Evolutionary conservation across 768 basidiomycete species (phyloP).

Genomic region (Rhizopogon salebrosus): DNA sequence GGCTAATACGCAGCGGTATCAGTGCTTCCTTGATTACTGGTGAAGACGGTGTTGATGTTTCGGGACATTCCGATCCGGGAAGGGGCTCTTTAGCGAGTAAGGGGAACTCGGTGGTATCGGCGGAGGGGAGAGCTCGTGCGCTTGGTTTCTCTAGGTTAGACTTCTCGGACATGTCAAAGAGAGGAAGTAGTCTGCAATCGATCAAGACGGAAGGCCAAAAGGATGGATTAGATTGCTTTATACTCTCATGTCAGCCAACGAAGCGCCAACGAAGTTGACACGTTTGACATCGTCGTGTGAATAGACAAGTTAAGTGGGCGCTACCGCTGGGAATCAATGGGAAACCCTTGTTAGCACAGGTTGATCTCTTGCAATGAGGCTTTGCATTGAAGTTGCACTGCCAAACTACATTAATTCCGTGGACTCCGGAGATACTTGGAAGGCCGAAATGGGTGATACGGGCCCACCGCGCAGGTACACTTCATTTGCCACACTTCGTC

Average conservation of each 20-base stretch:
- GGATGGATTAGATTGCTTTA: background rate
- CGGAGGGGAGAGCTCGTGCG: no score
- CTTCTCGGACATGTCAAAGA: background rate
- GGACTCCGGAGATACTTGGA: background rate
- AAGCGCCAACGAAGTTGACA: background rate
- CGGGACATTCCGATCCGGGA: background rate
- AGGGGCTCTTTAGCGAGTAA: background rate
- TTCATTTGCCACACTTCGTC: background rate
- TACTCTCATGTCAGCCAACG: background rate
- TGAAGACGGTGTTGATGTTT: background rate
- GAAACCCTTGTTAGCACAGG: background rate
- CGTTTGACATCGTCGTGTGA: background rate
- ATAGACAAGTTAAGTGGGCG: background rate
- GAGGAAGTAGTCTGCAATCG: background rate
- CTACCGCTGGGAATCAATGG: background rate
- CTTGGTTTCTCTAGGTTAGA: background rate
- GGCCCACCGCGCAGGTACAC: background rate
- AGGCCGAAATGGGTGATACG: background rate
- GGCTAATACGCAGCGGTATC: background rate
- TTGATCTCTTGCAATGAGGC: background rate
- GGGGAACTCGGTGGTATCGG: background rate
- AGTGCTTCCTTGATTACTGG: background rate
- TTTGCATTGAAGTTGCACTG: background rate
- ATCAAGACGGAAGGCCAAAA: background rate
- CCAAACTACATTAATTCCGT: background rate